A percentile compares a stretch with the other conserved stretches of the same genome.
Conservation (phyloP, 768 basidiomycete species). For the Lactifluus hygrophoroides region DNA sequence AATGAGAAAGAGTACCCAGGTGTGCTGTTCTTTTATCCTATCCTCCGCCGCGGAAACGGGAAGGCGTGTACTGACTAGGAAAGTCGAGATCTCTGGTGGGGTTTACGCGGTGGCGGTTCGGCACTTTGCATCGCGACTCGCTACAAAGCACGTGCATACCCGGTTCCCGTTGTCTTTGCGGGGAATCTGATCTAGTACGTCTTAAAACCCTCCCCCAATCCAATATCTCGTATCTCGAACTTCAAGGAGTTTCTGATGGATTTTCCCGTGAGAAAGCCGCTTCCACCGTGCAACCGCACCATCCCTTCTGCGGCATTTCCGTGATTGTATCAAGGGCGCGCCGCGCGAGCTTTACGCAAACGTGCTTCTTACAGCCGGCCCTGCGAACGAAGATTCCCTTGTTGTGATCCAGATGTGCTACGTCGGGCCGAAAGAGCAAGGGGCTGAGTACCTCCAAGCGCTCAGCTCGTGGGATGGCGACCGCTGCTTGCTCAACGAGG, state of each 20-base stretch:
- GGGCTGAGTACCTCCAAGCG: constrained; percentile 70
- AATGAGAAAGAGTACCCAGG: constrained; percentile 67
- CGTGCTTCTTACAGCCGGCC: constrained; percentile 84
- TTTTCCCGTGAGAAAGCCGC: constrained; percentile 48
- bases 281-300: constrained; percentile 84
- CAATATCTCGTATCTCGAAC: not conserved
- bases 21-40: constrained; percentile 26
- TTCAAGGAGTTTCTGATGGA: no score
- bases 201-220: not conserved
- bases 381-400: constrained; percentile 73
- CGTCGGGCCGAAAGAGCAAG: constrained; percentile 64
- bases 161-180: constrained; percentile 84
- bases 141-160: constrained; percentile 85
- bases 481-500: constrained; percentile 78
- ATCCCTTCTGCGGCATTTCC: constrained; percentile 83
- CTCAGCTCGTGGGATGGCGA: constrained; percentile 89
- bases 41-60: not conserved
- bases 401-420: constrained; percentile 92
- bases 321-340: constrained; percentile 86
- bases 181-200: constrained; percentile 88
- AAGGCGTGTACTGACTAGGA: constrained; percentile 4
- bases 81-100: constrained; percentile 76
- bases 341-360: constrained; percentile 87
- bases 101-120: constrained; percentile 74
- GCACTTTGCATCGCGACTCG: constrained; percentile 78